These are phyloP conservation scores for Wickerhamomyces chaumierensis DNA, from an alignment of 805 yeast species.

Conservation along the genomic window DNA sequence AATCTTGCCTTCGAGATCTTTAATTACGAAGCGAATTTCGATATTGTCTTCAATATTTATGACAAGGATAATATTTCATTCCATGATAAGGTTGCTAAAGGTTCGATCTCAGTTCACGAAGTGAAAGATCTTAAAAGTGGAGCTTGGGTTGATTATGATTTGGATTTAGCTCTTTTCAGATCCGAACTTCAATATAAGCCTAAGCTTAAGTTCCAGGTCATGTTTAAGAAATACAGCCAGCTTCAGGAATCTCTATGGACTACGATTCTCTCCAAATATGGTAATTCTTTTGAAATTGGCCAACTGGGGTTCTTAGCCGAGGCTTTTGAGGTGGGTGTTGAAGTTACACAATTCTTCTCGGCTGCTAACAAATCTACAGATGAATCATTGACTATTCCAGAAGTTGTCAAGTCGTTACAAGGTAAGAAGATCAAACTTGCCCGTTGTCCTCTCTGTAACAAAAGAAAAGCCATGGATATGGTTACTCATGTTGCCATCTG, in stretches of 20 bases:
- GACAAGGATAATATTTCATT: conserved; percentile 79
- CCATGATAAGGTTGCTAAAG: conserved; percentile 73
- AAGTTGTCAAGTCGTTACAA: conserved; percentile 42
- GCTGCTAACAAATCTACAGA: conserved; percentile 12
- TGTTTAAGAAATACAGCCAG: conserved; percentile 54
- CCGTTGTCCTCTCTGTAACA: conserved; percentile 73
- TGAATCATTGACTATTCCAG: conserved; percentile 38
- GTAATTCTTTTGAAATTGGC: conserved; percentile 29
- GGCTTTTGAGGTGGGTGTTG: conserved; percentile 15
- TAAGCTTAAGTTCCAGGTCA: conserved; percentile 43
- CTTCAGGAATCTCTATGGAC: conserved; percentile 65
- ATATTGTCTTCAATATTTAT: conserved; percentile 59
- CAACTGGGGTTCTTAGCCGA: conserved; percentile 58
- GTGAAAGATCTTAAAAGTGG: conserved; percentile 18
- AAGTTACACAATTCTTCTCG: conserved; percentile 10
- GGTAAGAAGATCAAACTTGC: conserved; percentile 23
- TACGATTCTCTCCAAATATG: conserved; percentile 45
- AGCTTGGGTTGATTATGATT: conserved; percentile 19
- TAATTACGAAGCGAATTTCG: conserved; percentile 51
- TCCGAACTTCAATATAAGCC: conserved; percentile 29
- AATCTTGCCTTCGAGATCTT: conserved; percentile 68
- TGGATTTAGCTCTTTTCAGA: conserved; percentile 25
- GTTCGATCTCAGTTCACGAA: conserved; percentile 43
- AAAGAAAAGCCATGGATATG: conserved; percentile 57
- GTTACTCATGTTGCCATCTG: conserved; percentile 86